Base-by-base conservation (phyloP, 208 protist genomes). In the Leishmania turanica region DNA sequence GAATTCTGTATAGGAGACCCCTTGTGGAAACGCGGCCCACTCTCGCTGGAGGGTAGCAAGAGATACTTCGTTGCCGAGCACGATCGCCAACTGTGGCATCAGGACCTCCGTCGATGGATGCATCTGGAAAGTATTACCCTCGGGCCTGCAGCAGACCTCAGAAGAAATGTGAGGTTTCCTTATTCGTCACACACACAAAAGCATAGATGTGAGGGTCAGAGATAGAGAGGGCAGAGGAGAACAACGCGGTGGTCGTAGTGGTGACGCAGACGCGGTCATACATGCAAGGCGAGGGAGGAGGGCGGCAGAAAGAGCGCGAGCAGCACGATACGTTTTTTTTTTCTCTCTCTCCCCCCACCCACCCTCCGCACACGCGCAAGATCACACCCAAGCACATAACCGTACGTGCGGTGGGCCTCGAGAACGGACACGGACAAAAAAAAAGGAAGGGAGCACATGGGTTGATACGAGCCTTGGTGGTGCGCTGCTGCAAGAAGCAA, bases 1-100 rank as follows among this genome's bases (percentile, higher is more conserved):
- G 11, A 85, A 85, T 40, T 85, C 62, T 9, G 82, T 13, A 42
- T 85, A 85, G 27, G 77, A 78, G 27, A 69, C 82, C 24, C 82
- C 82, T 11, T 70, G 70, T 17, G 82, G 73, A 49, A 81, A 85
- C 27, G 82, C 72, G 21, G 51, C 31, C 70, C 79, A 82, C 54
- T 76, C 53, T 8, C 53, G 45, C 3, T 79, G 82, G 34, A 85
- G 65, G 8, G 73, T 34, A 0, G 53, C 21, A 37, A 85, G 82
- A 19, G 73, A n/a, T 0, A 21, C 42, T 54, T 78, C 77, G 54
- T 68, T 58, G 40, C 82, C 82, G 42, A 85, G 58, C 31, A 82
- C n/a, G 19, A 85, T 62, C 13, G 82, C 77, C n/a, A 85, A 53
- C 24, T 62, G 74, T 47, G 82, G 82, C 3, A 85, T 54, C 51